Conservation (phyloP, 805 yeast species). For the Candida nemodendra region DNA sequence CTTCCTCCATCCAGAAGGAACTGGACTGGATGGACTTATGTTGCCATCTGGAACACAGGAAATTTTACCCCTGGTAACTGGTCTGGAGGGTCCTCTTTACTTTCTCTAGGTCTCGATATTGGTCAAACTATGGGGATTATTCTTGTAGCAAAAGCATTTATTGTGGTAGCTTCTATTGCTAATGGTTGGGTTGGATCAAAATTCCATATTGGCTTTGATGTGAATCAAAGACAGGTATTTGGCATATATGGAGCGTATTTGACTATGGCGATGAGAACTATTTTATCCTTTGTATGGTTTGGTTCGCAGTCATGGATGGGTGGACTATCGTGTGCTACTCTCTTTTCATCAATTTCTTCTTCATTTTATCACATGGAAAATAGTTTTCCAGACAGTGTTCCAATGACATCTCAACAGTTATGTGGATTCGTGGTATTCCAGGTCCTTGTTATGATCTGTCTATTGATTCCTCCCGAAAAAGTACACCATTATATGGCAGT, state of each 20-base stretch:
- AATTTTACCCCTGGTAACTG: slow-evolving; percentile 11
- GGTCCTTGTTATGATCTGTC: slow-evolving; percentile 29
- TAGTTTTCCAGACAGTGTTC: slow-evolving; percentile 23
- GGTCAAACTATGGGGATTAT: slow-evolving; percentile 24
- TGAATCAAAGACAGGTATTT: slow-evolving; percentile 41
- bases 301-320: slow-evolving; percentile 45
- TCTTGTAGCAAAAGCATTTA: slow-evolving; percentile 44
- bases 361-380: slow-evolving; percentile 12
- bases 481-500: slow-evolving; percentile 22
- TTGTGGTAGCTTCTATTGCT: slow-evolving; percentile 35
- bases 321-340: slow-evolving; percentile 38
- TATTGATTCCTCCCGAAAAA: slow-evolving; percentile 27
- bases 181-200: slow-evolving; percentile 23
- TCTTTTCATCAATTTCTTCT: slow-evolving; percentile 39
- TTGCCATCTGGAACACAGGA: slow-evolving; percentile 40
- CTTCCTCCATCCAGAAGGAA: slow-evolving; percentile 41
- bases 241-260: slow-evolving; percentile 45
- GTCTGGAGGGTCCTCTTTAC: slow-evolving; percentile 10
- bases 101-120: slow-evolving; percentile 38
- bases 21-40: slow-evolving; percentile 42
- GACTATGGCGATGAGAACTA: slow-evolving; percentile 41
- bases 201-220: slow-evolving; percentile 48
- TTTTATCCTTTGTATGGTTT: slow-evolving; percentile 45
- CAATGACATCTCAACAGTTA: slow-evolving; percentile 41
- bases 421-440: slow-evolving; percentile 45